Evolutionary conservation across 129 eudicot species (phyloP), one percentile per base, ranked within the genome.

Genomic region (Ambrosia artemisiifolia): DNA sequence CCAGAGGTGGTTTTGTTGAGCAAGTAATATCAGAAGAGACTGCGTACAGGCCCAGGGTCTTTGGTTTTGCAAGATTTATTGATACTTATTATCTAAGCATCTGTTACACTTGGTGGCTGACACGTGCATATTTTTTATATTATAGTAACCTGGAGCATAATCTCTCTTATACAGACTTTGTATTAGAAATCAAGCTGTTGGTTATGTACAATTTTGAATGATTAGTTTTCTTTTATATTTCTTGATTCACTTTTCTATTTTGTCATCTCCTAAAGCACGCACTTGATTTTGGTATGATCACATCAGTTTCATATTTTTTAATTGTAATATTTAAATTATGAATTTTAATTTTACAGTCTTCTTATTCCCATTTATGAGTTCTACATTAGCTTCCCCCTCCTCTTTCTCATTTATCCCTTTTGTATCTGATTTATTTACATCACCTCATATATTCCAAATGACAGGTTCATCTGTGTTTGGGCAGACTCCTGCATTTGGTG

Each of bases 401-500:
- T 12, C 59, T 34, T 75, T 42, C 73, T n/a, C 32, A n/a, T 34
- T 49, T 65, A 38, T 53, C n/a, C 34, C 2, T 30, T 13, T 65
- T 68, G 28, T 32, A 30, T 32, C 32, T 54, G 14, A 55, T 28
- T 30, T 38, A 47, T 72, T 63, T 54, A 32, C 47, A 30, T 78
- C 43, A 48, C 18, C 14, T 50, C 55, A 32, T 65, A 28, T 65
- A 69, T n/a, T 42, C 13, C n/a, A 50, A 54, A 35, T 79, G 42
- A 59, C 77, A 92, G 98, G 95, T 64, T 79, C 95, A 18, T 87
- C 92, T 30, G 85, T 59, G 24, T 94, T 88, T 62, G 98, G 98
- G 28, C 98, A 90, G 80, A 88, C 90, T 79, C 93, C 98, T 71
- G 78, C 88, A 30, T 90, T 94, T 79, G 99, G 99, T 76, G 96